A percentile compares a stretch with the other conserved stretches of the same genome.
These are phyloP conservation scores for Neofusicoccum parvum DNA, from an alignment of 2,329 filamentous ascomycete genomes.

Conservation along the genomic window DNA sequence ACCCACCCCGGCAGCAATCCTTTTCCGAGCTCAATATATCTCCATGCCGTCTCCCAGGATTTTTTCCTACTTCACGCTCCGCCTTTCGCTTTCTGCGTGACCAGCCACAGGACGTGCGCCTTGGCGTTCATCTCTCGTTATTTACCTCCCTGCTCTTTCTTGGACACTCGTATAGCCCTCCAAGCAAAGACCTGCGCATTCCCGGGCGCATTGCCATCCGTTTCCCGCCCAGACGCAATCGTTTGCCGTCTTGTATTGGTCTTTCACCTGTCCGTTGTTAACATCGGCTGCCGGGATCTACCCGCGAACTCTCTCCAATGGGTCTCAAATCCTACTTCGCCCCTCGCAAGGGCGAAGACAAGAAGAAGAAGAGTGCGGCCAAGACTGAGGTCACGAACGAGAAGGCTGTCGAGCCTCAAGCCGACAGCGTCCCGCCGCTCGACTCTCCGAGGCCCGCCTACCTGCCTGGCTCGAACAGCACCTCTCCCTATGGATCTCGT, in stretches of 20 bases:
- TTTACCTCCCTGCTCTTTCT: neutral
- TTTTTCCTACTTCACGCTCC: neutral
- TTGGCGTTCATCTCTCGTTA: neutral
- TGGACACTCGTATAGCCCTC: neutral
- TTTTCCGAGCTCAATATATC: constrained; percentile 11
- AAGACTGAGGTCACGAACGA: neutral
- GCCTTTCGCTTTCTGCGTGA: constrained; percentile 4
- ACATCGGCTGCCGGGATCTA: neutral
- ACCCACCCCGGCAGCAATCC: neutral
- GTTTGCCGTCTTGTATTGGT: neutral
- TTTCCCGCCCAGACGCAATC: neutral
- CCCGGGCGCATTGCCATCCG: neutral
- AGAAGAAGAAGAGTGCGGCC: constrained; percentile 6
- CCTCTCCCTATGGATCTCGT: constrained; percentile 20
- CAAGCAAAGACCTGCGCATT: neutral
- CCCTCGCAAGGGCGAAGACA: constrained; percentile 15
- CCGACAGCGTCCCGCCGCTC: constrained; percentile 1
- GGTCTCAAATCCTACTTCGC: constrained; percentile 19
- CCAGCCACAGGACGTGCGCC: neutral
- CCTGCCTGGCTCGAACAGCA: neutral
- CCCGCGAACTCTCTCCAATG: neutral
- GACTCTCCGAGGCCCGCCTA: constrained; percentile 7
- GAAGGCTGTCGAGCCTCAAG: neutral
- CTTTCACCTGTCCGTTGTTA: neutral
- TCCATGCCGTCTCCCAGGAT: constrained; percentile 6